These are phyloP conservation scores for Pseudozyma hubeiensis DNA, from an alignment of 1,284 basidiomycete species.

Conservation along the genomic window DNA sequence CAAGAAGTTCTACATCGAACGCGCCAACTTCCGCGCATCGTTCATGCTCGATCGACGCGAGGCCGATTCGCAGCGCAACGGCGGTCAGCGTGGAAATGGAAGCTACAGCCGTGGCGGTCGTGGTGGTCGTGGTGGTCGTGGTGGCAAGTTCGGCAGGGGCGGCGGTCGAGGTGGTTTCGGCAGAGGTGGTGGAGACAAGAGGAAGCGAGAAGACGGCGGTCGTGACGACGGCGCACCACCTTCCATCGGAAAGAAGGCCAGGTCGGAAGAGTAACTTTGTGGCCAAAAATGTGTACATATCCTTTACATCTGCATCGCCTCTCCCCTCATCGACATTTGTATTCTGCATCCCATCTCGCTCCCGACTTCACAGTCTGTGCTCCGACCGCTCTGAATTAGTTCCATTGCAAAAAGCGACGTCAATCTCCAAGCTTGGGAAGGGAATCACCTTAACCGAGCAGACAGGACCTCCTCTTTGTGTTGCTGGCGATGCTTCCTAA, in stretches of 20 bases:
- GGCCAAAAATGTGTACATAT: constrained; percentile 9
- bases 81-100: constrained; percentile 71
- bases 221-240: constrained; percentile 38
- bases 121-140: constrained; percentile 68
- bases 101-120: constrained; percentile 66
- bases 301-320: neutral
- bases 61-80: constrained; percentile 69
- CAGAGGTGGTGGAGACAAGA: constrained; percentile 53
- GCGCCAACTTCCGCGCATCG: constrained; percentile 74
- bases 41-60: constrained; percentile 70
- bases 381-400: neutral
- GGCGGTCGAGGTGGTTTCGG: constrained; percentile 63
- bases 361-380: neutral
- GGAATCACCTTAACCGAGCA: neutral
- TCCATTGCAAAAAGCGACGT: neutral
- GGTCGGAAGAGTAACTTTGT: constrained; percentile 34
- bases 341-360: neutral
- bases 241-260: constrained; percentile 46
- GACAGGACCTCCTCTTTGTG: constrained; percentile 20
- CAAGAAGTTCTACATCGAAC: constrained; percentile 79
- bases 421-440: neutral
- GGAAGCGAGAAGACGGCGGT: constrained; percentile 45
- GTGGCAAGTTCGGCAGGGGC: constrained; percentile 65
- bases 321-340: neutral
- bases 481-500: constrained; percentile 38